phyloP scores from a whole-genome alignment of 495 filamentous ascomycete species.

The Xylaria bambusicola region DNA sequence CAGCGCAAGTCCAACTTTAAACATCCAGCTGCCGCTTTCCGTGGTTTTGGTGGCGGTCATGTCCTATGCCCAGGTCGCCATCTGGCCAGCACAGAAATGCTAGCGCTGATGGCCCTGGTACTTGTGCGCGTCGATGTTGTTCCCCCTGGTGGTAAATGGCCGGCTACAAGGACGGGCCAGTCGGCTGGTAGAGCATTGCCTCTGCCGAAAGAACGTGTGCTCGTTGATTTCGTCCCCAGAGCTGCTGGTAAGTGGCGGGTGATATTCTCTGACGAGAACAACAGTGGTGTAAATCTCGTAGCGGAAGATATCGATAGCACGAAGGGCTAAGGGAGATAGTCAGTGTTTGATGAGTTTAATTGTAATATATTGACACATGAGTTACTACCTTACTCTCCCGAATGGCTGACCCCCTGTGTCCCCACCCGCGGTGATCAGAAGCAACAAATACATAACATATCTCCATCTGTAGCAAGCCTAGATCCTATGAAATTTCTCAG shows the following conservation, averaged over 20 bases:
- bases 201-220: neutral
- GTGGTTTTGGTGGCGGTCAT: conserved; percentile 26
- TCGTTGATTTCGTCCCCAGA: conserved; percentile 2
- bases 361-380: too few species aligned
- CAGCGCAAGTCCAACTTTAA: conserved; percentile 1
- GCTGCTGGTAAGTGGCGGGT: conserved; percentile 3
- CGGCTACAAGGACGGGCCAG: neutral
- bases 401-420: too few species aligned
- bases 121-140: conserved; percentile 16
- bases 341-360: too few species aligned
- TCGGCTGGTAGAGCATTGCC: too few species aligned
- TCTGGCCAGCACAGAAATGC: conserved; percentile 28
- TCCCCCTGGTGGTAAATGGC: conserved; percentile 2
- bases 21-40: conserved; percentile 25
- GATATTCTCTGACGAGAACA: conserved; percentile 6
- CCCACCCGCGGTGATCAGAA: too few species aligned
- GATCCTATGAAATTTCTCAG: too few species aligned
- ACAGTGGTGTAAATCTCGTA: conserved; percentile 14
- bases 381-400: too few species aligned
- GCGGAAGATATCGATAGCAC: conserved; percentile 11
- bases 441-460: too few species aligned
- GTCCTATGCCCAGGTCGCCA: conserved; percentile 28
- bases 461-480: too few species aligned
- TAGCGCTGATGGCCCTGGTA: conserved; percentile 16
- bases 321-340: too few species aligned